phyloP scores from a whole-genome alignment of 306 rosid species.

The Corylus americana region DNA sequence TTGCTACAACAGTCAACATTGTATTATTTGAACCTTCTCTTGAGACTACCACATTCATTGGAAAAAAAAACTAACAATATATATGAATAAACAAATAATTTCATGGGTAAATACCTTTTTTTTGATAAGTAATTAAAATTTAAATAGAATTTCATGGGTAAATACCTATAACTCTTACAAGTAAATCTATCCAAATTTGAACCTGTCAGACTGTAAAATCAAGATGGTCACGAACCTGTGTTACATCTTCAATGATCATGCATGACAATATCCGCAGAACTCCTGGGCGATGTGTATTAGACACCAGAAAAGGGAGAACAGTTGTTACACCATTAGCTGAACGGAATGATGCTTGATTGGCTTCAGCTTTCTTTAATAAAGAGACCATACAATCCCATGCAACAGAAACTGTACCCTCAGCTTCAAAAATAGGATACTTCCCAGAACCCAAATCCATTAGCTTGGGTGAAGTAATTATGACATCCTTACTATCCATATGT shows the following conservation, averaged over 20 bases:
- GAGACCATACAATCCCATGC: constrained; percentile 99
- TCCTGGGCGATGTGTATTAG: constrained; percentile 81
- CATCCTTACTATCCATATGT: constrained; percentile 74
- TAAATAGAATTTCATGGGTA: neutral
- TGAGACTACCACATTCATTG: constrained; percentile 3
- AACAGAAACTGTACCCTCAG: constrained; percentile 69
- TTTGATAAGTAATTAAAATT: too few relatives aligned
- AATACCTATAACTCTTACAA: neutral
- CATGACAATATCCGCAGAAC: constrained; percentile 88
- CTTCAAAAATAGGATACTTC: constrained; percentile 84
- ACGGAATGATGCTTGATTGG: constrained; percentile 86
- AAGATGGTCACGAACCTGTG: constrained; percentile 63
- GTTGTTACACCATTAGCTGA: constrained; percentile 72
- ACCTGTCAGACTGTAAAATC: neutral
- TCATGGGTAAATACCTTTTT: neutral
- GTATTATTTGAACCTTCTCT: neutral
- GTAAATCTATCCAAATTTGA: constrained; percentile 7
- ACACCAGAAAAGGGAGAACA: constrained; percentile 84
- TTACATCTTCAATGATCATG: constrained; percentile 81
- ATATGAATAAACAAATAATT: constrained; percentile 5
- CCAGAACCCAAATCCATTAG: constrained; percentile 76
- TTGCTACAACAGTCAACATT: neutral
- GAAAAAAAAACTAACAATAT: constrained; percentile 13
- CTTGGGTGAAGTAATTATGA: constrained; percentile 84
- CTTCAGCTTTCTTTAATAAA: constrained; percentile 88